Base-by-base conservation (phyloP, 2,329 filamentous ascomycete genomes). In the Monosporascus ibericus region DNA sequence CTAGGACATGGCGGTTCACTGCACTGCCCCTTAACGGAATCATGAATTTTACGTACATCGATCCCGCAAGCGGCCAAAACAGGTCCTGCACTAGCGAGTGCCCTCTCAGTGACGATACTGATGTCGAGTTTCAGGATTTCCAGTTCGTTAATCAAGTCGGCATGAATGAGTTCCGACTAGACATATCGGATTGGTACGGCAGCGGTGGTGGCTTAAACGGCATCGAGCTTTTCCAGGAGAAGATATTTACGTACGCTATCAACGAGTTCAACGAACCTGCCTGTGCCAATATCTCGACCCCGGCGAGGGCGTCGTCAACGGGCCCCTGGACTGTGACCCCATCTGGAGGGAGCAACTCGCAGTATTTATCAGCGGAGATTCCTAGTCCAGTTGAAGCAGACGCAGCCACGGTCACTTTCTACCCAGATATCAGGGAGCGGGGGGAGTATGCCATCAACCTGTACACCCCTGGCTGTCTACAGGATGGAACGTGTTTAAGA, bases 21-120 rank as follows among this genome's bases (percentile, higher is more conserved):
- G 89, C 91, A 18, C 75, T 92, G 53, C 92, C 92, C 5, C 83
- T 92, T 63, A 86, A 88, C 57, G 94, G 94, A 49, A 96, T 99
- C 67, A 89, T 99, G 85, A 96, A 97, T 70, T 79, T 99, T 65
- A 95, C 91, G 38, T 97, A 94, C 62, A 85, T 85, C 57, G 90
- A 97, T 64, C 86, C 87, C 24, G 74, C 67, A 39, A 87, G 82
- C 2, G 87, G 87, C 25, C 73, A 81, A 48, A 85, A 86, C 51
- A 72, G 75, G 30, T 85, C 80, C 52, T 99, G 94, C 72, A 90
- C 92, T 50, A 86, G 84, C 55, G 79, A 83, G 63, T 99, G 94
- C 63, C 89, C 92, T n/a, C 78, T 99, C 47, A 90, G 88, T 56
- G 77, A 84, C 64, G 83, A 90, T 63, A 72, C 77, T 18, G 80